Evolutionary conservation across 352 stramenopile species (phyloP).

Genomic region (Phytophthora sansomeana): DNA sequence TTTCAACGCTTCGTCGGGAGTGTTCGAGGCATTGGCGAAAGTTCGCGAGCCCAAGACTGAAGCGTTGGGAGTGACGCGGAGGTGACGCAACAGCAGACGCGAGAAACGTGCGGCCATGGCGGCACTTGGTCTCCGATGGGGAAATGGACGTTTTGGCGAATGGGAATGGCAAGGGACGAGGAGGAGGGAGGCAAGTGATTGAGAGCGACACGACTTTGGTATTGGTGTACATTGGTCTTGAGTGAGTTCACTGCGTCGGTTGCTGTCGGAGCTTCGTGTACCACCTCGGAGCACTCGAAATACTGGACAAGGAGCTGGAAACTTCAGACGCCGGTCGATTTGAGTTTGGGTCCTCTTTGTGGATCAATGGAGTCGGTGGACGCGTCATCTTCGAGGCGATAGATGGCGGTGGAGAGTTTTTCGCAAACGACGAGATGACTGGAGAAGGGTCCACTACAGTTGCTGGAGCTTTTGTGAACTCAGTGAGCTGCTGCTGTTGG

Average conservation of each 20-base stretch:
- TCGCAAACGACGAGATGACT: slow-evolving; percentile 26
- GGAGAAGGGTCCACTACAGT: neutral
- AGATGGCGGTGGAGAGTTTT: slow-evolving; percentile 43
- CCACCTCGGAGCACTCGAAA: slow-evolving; percentile 60
- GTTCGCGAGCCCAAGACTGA: slow-evolving; percentile 9
- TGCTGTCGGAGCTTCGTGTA: slow-evolving; percentile 66
- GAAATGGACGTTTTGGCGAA: slow-evolving; percentile 31
- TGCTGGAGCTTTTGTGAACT: slow-evolving; percentile 1
- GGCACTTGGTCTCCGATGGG: neutral
- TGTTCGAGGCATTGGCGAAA: slow-evolving; percentile 30
- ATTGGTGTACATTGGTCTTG: neutral
- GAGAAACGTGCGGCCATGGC: slow-evolving; percentile 34
- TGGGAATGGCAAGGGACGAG: slow-evolving; percentile 1
- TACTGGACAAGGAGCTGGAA: slow-evolving; percentile 19
- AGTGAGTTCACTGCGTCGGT: slow-evolving; percentile 2
- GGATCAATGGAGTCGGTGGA: slow-evolving; percentile 36
- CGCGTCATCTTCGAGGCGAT: slow-evolving; percentile 58
- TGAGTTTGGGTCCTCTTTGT: slow-evolving; percentile 7
- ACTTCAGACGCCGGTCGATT: slow-evolving; percentile 9
- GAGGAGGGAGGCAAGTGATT: no score
- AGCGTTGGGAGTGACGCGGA: neutral
- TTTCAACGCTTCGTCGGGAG: slow-evolving; percentile 59
- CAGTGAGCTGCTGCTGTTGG: neutral
- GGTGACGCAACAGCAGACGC: slow-evolving; percentile 19
- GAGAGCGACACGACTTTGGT: no score